Evolutionary conservation across 1,284 basidiomycete genomes (phyloP).

Genomic region (Ustilago hordei): DNA sequence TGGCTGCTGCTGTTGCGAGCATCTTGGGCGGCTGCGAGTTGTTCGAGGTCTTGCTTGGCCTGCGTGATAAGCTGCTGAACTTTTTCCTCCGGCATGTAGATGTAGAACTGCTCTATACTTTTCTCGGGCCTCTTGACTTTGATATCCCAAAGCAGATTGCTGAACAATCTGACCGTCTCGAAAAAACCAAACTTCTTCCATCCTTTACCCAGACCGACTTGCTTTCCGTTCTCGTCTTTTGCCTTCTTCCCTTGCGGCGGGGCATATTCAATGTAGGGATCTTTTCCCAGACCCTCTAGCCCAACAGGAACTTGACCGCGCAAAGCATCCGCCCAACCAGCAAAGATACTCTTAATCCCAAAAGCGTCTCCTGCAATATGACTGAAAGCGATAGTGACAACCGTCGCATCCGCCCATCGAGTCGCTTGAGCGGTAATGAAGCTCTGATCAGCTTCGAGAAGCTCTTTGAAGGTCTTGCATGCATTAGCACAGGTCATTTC

Average conservation of each 20-base stretch:
- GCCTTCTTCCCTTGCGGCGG: constrained; percentile 6
- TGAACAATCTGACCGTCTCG: constrained; percentile 14
- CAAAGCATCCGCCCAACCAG: constrained; percentile 9
- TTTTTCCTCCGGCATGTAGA: constrained; percentile 23
- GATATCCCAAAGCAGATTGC: constrained; percentile 28
- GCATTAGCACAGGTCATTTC: constrained; percentile 23
- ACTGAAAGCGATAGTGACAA: constrained; percentile 26
- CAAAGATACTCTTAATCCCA: constrained; percentile 18
- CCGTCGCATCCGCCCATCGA: constrained; percentile 19
- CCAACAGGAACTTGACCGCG: neutral
- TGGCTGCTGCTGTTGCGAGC: neutral
- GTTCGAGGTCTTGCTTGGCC: constrained; percentile 13
- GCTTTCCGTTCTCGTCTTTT: neutral
- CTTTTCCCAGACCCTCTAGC: constrained; percentile 16
- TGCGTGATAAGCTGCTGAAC: constrained; percentile 17
- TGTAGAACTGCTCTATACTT: constrained; percentile 25
- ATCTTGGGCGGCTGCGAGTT: neutral
- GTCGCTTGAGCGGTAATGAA: constrained; percentile 33
- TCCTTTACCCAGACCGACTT: constrained; percentile 15
- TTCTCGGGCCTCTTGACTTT: constrained; percentile 26
- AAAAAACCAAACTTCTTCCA: constrained; percentile 19
- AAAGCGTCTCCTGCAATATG: constrained; percentile 28
- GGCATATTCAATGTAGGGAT: constrained; percentile 19
- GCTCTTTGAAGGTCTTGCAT: constrained; percentile 14
- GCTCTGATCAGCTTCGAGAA: constrained; percentile 20